Conservation (phyloP, 2,329 filamentous ascomycete species). For the Colletotrichum nymphaeae region DNA sequence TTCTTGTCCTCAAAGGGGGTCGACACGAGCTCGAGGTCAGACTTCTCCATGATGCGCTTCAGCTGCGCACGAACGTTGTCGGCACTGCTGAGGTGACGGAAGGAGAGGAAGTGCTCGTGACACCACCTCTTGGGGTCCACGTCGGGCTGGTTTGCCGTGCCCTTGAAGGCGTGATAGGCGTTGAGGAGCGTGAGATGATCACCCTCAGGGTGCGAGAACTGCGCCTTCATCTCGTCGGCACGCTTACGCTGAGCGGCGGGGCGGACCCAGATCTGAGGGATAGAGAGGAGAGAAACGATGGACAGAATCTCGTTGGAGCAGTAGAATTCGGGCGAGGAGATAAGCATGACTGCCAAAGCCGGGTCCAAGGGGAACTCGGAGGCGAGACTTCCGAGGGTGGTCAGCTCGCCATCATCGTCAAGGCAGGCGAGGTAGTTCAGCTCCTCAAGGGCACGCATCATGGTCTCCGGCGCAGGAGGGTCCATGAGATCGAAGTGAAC, state of each 20-base stretch:
- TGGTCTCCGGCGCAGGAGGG: conserved; percentile 94
- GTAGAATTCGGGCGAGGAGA: conserved; percentile 96
- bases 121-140: conserved; percentile 90
- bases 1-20: conserved; percentile 95
- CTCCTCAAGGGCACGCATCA: conserved; percentile 98
- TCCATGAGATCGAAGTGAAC: conserved; percentile 99
- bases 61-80: conserved; percentile 95
- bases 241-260: conserved; percentile 87
- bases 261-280: conserved; percentile 92
- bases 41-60: conserved; percentile 95
- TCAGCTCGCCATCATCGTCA: conserved; percentile 95
- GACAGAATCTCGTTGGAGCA: conserved; percentile 99
- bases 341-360: conserved; percentile 95
- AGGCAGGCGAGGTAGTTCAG: conserved; percentile 97
- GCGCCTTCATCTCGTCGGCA: conserved; percentile 96
- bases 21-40: conserved; percentile 85
- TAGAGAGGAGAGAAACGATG: conserved; percentile 91
- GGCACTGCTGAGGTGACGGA: conserved; percentile 87
- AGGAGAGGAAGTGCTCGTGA: conserved; percentile 94
- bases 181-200: conserved; percentile 97
- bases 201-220: conserved; percentile 92
- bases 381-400: conserved; percentile 83
- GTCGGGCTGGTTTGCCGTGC: conserved; percentile 71
- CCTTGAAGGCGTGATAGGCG: conserved; percentile 97
- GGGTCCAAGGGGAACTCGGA: conserved; percentile 97